A percentile compares a stretch with the other conserved stretches of the same genome.
phyloP scores from a whole-genome alignment of 192 early-diverging fungal genomes.

The Backusella tuberculispora region DNA sequence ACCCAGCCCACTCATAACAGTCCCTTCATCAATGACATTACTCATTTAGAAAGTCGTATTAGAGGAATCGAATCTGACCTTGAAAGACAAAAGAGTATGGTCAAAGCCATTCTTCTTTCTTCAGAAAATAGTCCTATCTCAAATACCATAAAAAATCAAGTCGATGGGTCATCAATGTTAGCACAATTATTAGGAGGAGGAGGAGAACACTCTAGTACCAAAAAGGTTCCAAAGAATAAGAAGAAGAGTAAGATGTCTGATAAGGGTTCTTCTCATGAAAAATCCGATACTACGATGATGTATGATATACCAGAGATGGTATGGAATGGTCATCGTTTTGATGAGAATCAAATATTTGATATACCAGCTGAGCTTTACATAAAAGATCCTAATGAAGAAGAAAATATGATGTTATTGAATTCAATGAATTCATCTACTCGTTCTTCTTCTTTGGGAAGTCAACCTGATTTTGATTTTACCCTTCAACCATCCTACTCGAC shows the following conservation, averaged over 20 bases:
- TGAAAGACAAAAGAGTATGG: constrained; percentile 21
- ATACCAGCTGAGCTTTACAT: no score
- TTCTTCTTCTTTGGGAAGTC: not conserved
- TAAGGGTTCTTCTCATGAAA: no score
- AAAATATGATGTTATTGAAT: not conserved
- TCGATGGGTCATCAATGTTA: constrained; percentile 22
- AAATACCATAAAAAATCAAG: not conserved
- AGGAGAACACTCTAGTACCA: constrained; percentile 27
- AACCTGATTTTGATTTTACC: not conserved
- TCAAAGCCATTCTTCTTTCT: constrained; percentile 20
- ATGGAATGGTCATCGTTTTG: constrained; percentile 15
- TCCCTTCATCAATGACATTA: constrained; percentile 36
- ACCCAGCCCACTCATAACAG: constrained; percentile 25
- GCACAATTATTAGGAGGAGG: constrained; percentile 27
- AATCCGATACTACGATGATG: no score
- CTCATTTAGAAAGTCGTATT: constrained; percentile 30
- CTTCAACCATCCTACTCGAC: constrained; percentile 15
- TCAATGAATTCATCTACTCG: not conserved
- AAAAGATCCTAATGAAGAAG: no score
- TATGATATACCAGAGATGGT: not conserved
- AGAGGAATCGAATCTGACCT: constrained; percentile 30
- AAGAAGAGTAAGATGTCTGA: constrained; percentile 13
- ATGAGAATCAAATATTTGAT: no score
- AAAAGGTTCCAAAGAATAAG: not conserved
- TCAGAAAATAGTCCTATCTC: not conserved